These are phyloP conservation scores for Coemansia sp. DNA, from an alignment of 192 early-diverging fungal genomes.

Conservation along the genomic window DNA sequence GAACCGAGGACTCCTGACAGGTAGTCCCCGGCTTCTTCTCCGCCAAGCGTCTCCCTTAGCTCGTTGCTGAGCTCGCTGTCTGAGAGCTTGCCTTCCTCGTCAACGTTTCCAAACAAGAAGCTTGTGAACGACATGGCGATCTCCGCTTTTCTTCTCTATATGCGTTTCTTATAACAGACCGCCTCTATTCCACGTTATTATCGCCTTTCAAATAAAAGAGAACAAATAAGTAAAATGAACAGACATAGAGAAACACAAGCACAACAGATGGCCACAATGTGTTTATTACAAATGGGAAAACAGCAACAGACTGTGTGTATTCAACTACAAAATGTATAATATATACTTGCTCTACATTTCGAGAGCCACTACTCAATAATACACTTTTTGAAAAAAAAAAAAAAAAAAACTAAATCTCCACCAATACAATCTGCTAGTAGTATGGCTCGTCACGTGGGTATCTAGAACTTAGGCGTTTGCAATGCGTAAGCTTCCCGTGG, in stretches of 20 bases:
- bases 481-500: slow-evolving; percentile 23
- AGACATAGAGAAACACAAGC: neutral
- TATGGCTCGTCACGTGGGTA: slow-evolving; percentile 5
- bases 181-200: no score
- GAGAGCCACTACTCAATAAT: no score
- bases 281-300: neutral
- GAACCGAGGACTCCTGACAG: slow-evolving; percentile 37
- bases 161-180: neutral
- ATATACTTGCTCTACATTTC: no score
- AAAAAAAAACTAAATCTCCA: neutral
- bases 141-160: neutral
- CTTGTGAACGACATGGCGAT: slow-evolving; percentile 64
- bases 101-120: slow-evolving; percentile 90
- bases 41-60: slow-evolving; percentile 49
- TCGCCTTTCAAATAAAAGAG: neutral
- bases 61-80: slow-evolving; percentile 60
- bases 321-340: neutral
- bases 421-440: neutral
- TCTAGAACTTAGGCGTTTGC: slow-evolving; percentile 13
- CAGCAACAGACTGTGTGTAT: neutral
- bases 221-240: neutral
- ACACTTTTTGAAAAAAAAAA: no score
- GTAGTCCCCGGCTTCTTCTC: slow-evolving; percentile 31
- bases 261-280: no score
- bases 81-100: slow-evolving; percentile 79